Evolutionary conservation across 495 filamentous ascomycete genomes (phyloP).

Genomic region (Penicillium longicatenatum): DNA sequence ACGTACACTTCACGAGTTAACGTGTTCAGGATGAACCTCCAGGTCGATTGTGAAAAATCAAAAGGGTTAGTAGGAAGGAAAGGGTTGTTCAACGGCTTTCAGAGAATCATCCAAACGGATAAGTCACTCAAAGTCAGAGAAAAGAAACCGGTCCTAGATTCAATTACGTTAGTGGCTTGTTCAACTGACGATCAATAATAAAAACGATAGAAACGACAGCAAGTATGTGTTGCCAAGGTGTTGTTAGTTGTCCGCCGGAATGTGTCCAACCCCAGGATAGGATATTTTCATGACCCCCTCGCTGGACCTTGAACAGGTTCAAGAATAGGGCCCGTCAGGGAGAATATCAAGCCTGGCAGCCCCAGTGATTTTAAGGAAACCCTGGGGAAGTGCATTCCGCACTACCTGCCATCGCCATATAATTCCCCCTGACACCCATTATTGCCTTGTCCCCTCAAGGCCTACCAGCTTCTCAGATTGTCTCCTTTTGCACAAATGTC

Average conservation of each 20-base stretch:
- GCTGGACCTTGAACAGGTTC: conserved; percentile 8
- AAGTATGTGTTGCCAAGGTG: conserved; percentile 32
- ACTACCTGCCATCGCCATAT: conserved; percentile 15
- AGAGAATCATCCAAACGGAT: conserved; percentile 23
- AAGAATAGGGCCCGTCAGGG: conserved; percentile 13
- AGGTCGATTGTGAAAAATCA: conserved; percentile 21
- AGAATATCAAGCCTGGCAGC: conserved; percentile 16
- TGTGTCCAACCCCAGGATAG: conserved; percentile 18
- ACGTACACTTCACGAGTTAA: conserved; percentile 43
- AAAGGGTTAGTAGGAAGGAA: conserved; percentile 5
- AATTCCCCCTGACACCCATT: conserved; percentile 1
- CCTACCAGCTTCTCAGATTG: background rate
- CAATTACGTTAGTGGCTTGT: conserved; percentile 4
- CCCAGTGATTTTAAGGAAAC: conserved; percentile 1
- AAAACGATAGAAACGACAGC: conserved; percentile 3
- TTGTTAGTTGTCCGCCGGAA: conserved; percentile 21
- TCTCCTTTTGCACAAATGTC: background rate
- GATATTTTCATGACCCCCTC: conserved; percentile 25
- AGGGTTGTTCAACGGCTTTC: conserved; percentile 21
- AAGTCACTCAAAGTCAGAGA: conserved; percentile 10
- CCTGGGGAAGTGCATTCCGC: conserved; percentile 19
- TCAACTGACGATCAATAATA: conserved; percentile 1
- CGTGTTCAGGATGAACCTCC: conserved; percentile 29
- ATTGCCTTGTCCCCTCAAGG: conserved; percentile 11
- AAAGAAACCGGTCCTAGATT: conserved; percentile 10